Evolutionary conservation across 1,284 basidiomycete species (phyloP), one percentile per base, ranked within the genome.

Genomic region (Fistulinella cinereoalba): DNA sequence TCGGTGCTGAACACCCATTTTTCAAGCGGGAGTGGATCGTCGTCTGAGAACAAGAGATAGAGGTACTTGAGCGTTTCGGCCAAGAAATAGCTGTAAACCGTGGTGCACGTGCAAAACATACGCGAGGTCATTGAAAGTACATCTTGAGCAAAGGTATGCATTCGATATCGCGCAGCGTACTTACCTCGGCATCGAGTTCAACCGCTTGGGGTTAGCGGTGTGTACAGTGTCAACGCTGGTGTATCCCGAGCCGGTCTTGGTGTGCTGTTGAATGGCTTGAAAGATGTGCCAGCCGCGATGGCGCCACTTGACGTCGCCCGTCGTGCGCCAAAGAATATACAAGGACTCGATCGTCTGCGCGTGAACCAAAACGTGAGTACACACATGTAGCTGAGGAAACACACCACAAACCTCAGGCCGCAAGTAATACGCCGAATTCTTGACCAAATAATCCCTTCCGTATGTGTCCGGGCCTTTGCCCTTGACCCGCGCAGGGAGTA

Each of bases 1-100:
- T 92, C 92, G 5, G 91, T 94, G 61, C 89, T 93, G 61, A 92
- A 85, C 19, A 92, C 87, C 80, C 85, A 92, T 47, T 78, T 65
- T 53, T 87, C 79, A 33, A 91, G 66, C 3, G 85, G 80, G 22
- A 89, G 54, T 2, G 72, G 64, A 36, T 82, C 81, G 28, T 77
- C 71, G 44, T 81, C 75, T 28, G 56, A 64, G 60, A 84, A 85
- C 53, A 82, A 65, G 23, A 85, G 71, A 57, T 82, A 85, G 24
- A 85, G 70, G 54, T 85, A 85, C 58, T 86, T 85, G 47, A 85
- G 65, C 43, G 83, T 84, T 64, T 92, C 89, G 3, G 84, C 83
- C 37, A 83, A 68, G 70, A 81, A 88, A 66, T 79, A 87, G 47
- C 85, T 86, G 18, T 11, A 4, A 15, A 7, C 11, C 21, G 21